phyloP scores from a whole-genome alignment of 1,284 basidiomycete species.

The Sphaerobolus stellatus region DNA sequence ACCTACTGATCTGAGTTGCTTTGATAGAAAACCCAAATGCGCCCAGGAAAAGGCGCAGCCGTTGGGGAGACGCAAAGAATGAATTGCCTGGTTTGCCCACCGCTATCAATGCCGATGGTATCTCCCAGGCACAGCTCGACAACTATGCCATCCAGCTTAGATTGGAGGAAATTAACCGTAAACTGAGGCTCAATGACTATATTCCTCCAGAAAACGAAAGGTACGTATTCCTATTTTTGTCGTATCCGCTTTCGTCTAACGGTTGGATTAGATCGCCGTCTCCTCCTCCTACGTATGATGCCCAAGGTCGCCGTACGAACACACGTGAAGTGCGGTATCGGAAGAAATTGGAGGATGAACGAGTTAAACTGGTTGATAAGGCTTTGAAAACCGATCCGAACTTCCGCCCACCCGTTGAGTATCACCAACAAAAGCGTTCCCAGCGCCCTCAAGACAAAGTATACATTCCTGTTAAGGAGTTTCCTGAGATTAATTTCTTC shows the following conservation, averaged over 20 bases:
- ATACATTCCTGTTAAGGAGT: slow-evolving; percentile 99
- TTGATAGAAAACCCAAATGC: slow-evolving; percentile 70
- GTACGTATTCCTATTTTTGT: slow-evolving; percentile 36
- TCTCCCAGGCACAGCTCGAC: slow-evolving; percentile 90
- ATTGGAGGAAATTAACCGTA: slow-evolving; percentile 96
- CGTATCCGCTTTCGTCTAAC: slow-evolving; percentile 8
- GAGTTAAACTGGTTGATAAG: slow-evolving; percentile 88
- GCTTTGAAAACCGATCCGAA: slow-evolving; percentile 98
- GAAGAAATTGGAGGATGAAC: slow-evolving; percentile 97
- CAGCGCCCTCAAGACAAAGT: slow-evolving; percentile 95
- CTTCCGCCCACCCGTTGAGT: slow-evolving; percentile 94
- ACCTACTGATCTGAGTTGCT: slow-evolving; percentile 56
- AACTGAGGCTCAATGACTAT: slow-evolving; percentile 90
- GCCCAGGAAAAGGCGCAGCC: slow-evolving; percentile 88
- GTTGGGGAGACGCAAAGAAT: slow-evolving; percentile 90
- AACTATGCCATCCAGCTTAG: slow-evolving; percentile 94
- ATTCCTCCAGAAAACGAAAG: slow-evolving; percentile 94
- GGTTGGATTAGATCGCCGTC: slow-evolving; percentile 76
- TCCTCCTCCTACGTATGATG: slow-evolving; percentile 96
- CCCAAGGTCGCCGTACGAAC: slow-evolving; percentile 95
- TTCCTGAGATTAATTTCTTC: slow-evolving; percentile 99
- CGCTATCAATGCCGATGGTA: slow-evolving; percentile 86
- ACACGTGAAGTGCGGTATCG: slow-evolving; percentile 97
- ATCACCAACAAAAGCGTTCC: slow-evolving; percentile 90
- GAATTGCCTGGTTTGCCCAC: slow-evolving; percentile 90